These are phyloP conservation scores for Calonectria hongkongensis DNA, from an alignment of 2,329 filamentous ascomycete genomes.

Conservation along the genomic window DNA sequence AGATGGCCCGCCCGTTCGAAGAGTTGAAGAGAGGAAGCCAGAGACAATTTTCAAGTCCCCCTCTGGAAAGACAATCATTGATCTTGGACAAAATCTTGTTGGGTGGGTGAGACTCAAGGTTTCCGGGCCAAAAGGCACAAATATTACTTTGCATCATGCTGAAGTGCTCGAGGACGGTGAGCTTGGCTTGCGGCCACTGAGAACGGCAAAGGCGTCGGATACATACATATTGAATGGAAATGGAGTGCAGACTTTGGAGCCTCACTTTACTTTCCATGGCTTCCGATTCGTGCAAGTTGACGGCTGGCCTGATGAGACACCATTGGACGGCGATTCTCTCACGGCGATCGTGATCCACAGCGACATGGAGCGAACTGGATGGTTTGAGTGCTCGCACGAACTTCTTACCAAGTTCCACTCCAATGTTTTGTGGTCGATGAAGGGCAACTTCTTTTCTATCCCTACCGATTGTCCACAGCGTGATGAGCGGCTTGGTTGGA, in stretches of 20 bases:
- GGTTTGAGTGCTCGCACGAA: conserved; percentile 70
- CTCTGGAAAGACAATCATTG: conserved; percentile 67
- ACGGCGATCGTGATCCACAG: conserved; percentile 66
- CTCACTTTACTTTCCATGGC: conserved; percentile 38
- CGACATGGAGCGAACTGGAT: conserved; percentile 70
- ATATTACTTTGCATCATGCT: conserved; percentile 62
- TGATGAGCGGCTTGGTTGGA: conserved; percentile 73
- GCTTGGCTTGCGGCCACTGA: conserved; percentile 24
- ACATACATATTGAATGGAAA: conserved; percentile 24
- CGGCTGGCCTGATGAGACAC: conserved; percentile 40
- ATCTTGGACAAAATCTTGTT: conserved; percentile 76
- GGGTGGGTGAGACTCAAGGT: conserved; percentile 67
- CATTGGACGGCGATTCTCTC: conserved; percentile 45
- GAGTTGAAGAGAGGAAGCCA: conserved; percentile 56
- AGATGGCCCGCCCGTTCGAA: conserved; percentile 66
- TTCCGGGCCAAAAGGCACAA: conserved; percentile 60
- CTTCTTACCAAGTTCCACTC: conserved; percentile 72
- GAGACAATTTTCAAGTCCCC: conserved; percentile 57
- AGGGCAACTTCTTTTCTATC: conserved; percentile 74
- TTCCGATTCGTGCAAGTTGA: conserved; percentile 35
- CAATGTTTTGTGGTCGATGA: conserved; percentile 74
- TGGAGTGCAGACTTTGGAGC: conserved; percentile 22
- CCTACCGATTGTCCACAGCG: conserved; percentile 75
- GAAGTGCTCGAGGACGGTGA: conserved; percentile 39
- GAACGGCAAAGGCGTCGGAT: conserved; percentile 25